These are phyloP conservation scores for Aulographum hederae DNA, from an alignment of 2,329 filamentous ascomycete genomes.

Conservation along the genomic window DNA sequence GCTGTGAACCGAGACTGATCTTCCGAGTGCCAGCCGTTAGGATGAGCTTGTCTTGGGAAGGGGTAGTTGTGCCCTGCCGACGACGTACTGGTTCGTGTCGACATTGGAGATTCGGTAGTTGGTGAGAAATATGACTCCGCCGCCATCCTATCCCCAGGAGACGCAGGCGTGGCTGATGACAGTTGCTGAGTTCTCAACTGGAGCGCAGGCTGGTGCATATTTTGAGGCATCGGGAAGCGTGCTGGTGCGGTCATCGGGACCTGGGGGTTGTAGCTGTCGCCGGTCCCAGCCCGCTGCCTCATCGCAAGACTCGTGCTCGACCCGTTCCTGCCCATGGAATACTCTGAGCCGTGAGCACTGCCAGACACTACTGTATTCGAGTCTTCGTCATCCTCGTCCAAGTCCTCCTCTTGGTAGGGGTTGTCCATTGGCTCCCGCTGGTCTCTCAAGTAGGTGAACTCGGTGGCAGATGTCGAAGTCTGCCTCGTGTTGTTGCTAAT, in stretches of 20 bases:
- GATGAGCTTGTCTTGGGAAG: conserved; percentile 55
- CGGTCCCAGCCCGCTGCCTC: conserved; percentile 53
- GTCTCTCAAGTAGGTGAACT: conserved; percentile 58
- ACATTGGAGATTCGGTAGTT: conserved; percentile 58
- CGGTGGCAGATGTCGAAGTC: conserved; percentile 41
- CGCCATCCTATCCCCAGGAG: conserved; percentile 37
- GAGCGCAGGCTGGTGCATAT: conserved; percentile 33
- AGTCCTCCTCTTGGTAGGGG: conserved; percentile 51
- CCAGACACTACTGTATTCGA: conserved; percentile 8
- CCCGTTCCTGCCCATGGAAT: conserved; percentile 38
- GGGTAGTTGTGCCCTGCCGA: conserved; percentile 52
- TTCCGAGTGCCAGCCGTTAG: conserved; percentile 50
- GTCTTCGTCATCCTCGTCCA: conserved; percentile 34
- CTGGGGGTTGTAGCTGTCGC: conserved; percentile 41
- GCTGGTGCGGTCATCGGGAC: conserved; percentile 38
- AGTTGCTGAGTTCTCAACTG: conserved; percentile 49
- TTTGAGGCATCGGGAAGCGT: conserved; percentile 45
- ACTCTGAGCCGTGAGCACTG: conserved; percentile 18
- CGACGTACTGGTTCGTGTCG: conserved; percentile 52
- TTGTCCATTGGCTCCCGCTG: conserved; percentile 54
- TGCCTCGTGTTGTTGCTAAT: conserved; percentile 25
- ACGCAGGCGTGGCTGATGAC: conserved; percentile 17
- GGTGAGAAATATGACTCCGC: conserved; percentile 86
- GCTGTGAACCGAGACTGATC: conserved; percentile 70
- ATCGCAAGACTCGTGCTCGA: conserved; percentile 59